Base-by-base conservation (phyloP, 2,329 filamentous ascomycete genomes). In the Neonectria neomacrospora region DNA sequence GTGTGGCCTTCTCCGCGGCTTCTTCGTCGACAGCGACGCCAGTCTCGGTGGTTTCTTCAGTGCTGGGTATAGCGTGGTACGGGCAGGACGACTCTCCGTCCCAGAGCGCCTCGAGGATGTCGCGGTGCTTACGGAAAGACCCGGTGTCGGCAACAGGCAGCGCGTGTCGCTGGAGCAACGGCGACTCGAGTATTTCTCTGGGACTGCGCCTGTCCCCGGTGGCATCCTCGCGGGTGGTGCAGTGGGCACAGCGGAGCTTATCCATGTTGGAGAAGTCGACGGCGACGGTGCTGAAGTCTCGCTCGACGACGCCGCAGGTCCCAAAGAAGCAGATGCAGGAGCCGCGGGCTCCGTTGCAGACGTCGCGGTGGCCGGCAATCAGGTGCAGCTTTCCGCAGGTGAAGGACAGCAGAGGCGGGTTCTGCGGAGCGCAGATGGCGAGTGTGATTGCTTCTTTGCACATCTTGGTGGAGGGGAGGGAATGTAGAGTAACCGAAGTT, bases 341-440 rank as follows among this genome's bases (percentile, higher is more conserved):
- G 0, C 68, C 68, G 0, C 22, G 41, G 0, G 73, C 69, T 0
- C 50, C 12, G 3, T 51, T 28, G 14, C 74, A 75, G 2, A 69
- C 14, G 2, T 51, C 2, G 0, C 66, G 67, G 0, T 63, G 32
- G 1, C 51, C 20, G 0, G 70, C 72, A 2, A 75, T 37, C 16
- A 75, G 58, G 26, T 75, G 74, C 0, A 75, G 64, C 10, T 69
- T 67, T 1, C 65, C 70, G 12, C 74, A 75, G 12, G 61, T 67
- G 28, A 67, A 73, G 0, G 61, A 54, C 0, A 69, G 52, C 0
- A 26, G 12, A 0, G 67, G 65, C 0, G 60, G 11, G 1, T 48
- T 50, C 2, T 48, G 1, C 0, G 71, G 70, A 0, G 70, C 70
- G 51, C 74, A 75, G 11, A 68, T 53, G 0, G 73, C 73, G 18